These are phyloP conservation scores for Nigrospora sphaerica DNA, from an alignment of 2,329 filamentous ascomycete species.

Conservation along the genomic window DNA sequence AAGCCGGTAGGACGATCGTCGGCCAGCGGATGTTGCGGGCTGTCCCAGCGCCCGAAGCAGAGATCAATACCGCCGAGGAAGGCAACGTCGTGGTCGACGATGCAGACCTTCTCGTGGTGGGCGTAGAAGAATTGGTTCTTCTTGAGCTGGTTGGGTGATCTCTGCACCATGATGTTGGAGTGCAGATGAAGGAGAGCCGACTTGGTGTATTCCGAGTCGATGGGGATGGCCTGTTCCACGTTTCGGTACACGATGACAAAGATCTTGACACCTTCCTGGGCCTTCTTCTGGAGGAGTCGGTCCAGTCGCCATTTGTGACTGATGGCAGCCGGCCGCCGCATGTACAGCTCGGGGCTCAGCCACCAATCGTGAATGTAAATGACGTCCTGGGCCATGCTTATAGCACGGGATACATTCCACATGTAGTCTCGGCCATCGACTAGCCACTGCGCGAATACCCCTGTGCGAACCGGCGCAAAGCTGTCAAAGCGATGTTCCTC, in stretches of 20 bases:
- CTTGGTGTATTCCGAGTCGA: slow-evolving; percentile 97
- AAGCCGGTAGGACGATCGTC: slow-evolving; percentile 96
- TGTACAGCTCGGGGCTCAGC: slow-evolving; percentile 92
- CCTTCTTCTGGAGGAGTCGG: slow-evolving; percentile 85
- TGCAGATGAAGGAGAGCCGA: slow-evolving; percentile 92
- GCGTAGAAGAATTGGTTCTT: slow-evolving; percentile 99
- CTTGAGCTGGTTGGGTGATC: slow-evolving; percentile 94
- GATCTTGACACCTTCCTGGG: slow-evolving; percentile 90
- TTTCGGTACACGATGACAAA: slow-evolving; percentile 98
- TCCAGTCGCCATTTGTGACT: slow-evolving; percentile 98
- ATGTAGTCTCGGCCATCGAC: slow-evolving; percentile 97
- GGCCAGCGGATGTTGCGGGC: slow-evolving; percentile 80
- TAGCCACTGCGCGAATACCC: slow-evolving; percentile 90
- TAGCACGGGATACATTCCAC: slow-evolving; percentile 97
- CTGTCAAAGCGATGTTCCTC: slow-evolving; percentile 82
- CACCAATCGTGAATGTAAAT: slow-evolving; percentile 99
- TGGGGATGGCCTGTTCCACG: slow-evolving; percentile 93
- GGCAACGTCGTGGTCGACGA: slow-evolving; percentile 92
- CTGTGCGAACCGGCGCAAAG: slow-evolving; percentile 81
- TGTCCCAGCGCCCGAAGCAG: slow-evolving; percentile 97
- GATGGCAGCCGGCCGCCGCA: slow-evolving; percentile 87
- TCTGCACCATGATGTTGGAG: slow-evolving; percentile 91
- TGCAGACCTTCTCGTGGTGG: slow-evolving; percentile 96
- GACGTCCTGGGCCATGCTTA: slow-evolving; percentile 94
- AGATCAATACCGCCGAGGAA: slow-evolving; percentile 95